phyloP scores from a whole-genome alignment of 163 green algal genomes.

The Chlorella variabilis region DNA sequence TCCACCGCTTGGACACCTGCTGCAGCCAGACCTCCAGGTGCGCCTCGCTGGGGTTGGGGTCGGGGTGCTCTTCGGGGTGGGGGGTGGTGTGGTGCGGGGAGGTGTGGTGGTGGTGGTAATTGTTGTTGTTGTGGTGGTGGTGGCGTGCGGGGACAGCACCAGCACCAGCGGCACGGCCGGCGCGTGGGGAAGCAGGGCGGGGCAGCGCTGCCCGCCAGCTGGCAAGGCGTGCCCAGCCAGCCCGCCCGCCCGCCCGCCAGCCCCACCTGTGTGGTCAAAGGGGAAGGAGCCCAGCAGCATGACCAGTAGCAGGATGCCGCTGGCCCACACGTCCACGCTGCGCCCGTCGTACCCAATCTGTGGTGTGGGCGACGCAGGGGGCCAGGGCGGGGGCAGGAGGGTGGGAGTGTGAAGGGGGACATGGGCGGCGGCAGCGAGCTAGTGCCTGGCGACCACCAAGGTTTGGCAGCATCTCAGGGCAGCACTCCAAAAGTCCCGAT shows the following conservation, averaged over 20 bases:
- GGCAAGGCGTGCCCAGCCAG: too few relatives aligned
- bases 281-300: constrained; percentile 95
- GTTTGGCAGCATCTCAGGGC: too few relatives aligned
- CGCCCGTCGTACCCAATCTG: constrained; percentile 74
- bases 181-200: too few relatives aligned
- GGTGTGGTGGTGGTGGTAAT: not conserved
- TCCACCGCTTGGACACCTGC: constrained; percentile 64
- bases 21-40: constrained; percentile 77
- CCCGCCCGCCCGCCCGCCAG: too few relatives aligned
- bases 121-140: not conserved
- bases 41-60: constrained; percentile 88
- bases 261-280: constrained; percentile 82
- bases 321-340: constrained; percentile 87
- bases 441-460: too few relatives aligned
- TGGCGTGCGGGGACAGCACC: too few relatives aligned
- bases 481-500: too few relatives aligned
- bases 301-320: constrained; percentile 89
- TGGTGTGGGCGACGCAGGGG: not conserved
- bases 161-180: too few relatives aligned
- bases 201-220: too few relatives aligned
- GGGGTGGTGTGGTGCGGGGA: not conserved
- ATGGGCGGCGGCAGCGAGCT: too few relatives aligned
- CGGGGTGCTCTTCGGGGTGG: constrained; percentile 67
- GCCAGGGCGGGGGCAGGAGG: not conserved
- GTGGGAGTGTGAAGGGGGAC: not conserved